Evolutionary conservation across 805 yeast genomes (phyloP).

Genomic region (Cyberlindnera mississippiensis): DNA sequence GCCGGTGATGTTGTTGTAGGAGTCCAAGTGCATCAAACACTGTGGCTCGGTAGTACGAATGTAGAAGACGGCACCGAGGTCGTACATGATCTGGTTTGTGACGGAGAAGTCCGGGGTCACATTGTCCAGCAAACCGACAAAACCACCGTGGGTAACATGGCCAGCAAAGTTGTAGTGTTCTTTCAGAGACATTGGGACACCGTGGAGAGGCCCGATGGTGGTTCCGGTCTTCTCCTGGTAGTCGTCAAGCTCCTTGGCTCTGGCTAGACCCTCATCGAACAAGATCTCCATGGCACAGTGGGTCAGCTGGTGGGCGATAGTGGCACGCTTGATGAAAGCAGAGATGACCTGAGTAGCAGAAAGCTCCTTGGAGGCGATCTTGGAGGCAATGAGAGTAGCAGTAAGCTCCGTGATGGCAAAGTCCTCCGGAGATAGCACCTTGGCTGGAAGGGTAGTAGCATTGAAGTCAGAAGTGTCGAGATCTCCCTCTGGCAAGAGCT

Average conservation of each 20-base stretch:
- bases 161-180: constrained; percentile 58
- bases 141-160: constrained; percentile 55
- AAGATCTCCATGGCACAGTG: constrained; percentile 58
- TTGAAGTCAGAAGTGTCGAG: constrained; percentile 21
- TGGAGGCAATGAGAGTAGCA: constrained; percentile 20
- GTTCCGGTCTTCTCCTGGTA: constrained; percentile 44
- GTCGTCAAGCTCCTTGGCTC: constrained; percentile 57
- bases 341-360: constrained; percentile 20
- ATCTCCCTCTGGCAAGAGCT: constrained; percentile 20
- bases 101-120: constrained; percentile 44
- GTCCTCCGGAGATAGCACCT: constrained; percentile 19
- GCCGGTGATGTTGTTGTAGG: constrained; percentile 57
- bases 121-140: constrained; percentile 48
- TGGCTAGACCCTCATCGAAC: constrained; percentile 55
- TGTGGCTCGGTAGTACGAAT: constrained; percentile 69
- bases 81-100: constrained; percentile 38
- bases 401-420: constrained; percentile 22
- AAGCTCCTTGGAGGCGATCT: constrained; percentile 16
- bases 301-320: constrained; percentile 60
- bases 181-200: constrained; percentile 63
- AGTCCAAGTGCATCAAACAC: constrained; percentile 64
- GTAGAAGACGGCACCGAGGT: constrained; percentile 48
- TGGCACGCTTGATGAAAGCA: constrained; percentile 42
- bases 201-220: constrained; percentile 63
- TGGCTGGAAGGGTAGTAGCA: constrained; percentile 22